Percentiles rank a stretch among this genome's conserved stretches.
Conservation (phyloP, 2,329 filamentous ascomycete genomes). For the Neopestalotiopsis sp. region DNA sequence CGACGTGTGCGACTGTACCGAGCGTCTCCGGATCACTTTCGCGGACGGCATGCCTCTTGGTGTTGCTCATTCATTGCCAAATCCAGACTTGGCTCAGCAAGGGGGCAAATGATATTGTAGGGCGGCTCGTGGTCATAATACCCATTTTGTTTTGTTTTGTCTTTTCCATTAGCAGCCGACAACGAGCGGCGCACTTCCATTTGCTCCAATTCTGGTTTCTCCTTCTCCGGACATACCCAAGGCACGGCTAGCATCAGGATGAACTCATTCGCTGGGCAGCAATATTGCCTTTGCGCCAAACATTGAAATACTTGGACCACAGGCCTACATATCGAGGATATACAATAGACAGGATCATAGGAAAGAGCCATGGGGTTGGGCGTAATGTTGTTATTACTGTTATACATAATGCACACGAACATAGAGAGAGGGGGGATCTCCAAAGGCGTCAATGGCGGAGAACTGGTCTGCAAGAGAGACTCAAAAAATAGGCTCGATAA, state of each 20-base stretch:
- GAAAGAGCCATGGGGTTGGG: not conserved
- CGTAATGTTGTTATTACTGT: constrained; percentile 11
- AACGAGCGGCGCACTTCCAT: not conserved
- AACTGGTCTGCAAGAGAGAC: not conserved
- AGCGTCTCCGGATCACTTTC: not conserved
- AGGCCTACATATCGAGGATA: constrained; percentile 5
- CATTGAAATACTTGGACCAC: constrained; percentile 10
- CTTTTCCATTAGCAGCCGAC: not conserved
- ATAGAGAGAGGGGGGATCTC: not conserved
- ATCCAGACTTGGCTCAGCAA: not conserved
- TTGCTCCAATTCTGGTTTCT: constrained; percentile 7
- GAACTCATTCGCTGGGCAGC: not conserved
- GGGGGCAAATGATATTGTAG: not conserved
- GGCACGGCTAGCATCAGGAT: constrained; percentile 4
- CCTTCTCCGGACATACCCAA: constrained; percentile 5
- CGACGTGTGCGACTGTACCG: not conserved
- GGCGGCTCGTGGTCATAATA: constrained; percentile 8
- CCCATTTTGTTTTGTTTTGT: constrained; percentile 3
- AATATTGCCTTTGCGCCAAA: not conserved
- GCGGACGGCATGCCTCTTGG: not conserved
- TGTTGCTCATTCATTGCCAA: not conserved
- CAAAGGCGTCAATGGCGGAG: not conserved
- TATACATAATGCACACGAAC: constrained; percentile 4
- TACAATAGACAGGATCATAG: constrained; percentile 12
- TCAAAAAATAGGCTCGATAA: not conserved